These are phyloP conservation scores for Sphaerulina vaccinii DNA, from an alignment of 2,329 filamentous ascomycete species.

Conservation along the genomic window DNA sequence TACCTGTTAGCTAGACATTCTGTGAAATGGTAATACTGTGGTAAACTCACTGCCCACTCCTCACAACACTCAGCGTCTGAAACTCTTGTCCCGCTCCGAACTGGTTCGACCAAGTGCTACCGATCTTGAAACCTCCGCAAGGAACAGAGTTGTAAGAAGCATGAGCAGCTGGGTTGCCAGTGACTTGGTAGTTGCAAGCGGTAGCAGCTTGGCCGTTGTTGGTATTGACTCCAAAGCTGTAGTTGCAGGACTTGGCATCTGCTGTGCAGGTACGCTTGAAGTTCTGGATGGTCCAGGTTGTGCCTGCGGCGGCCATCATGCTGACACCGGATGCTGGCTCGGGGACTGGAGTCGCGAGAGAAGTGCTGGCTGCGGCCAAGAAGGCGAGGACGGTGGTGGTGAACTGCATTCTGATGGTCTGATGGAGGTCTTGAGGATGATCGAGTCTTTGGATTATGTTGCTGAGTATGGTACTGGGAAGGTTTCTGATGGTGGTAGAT, in stretches of 20 bases:
- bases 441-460: slow-evolving; percentile 4
- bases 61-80: slow-evolving; percentile 24
- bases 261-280: slow-evolving; percentile 25
- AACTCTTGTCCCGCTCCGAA: slow-evolving; percentile 25
- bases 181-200: slow-evolving; percentile 21
- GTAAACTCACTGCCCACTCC: slow-evolving; percentile 10
- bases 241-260: slow-evolving; percentile 19
- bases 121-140: slow-evolving; percentile 25
- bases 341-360: slow-evolving; percentile 17
- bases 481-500: neutral
- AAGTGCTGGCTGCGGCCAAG: slow-evolving; percentile 19
- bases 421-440: slow-evolving; percentile 7
- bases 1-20: neutral
- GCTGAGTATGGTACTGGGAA: neutral
- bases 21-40: neutral
- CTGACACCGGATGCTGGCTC: slow-evolving; percentile 6
- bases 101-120: slow-evolving; percentile 24
- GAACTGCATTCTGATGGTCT: slow-evolving; percentile 25
- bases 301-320: slow-evolving; percentile 20
- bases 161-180: slow-evolving; percentile 19
- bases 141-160: slow-evolving; percentile 20
- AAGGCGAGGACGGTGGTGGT: slow-evolving; percentile 20
- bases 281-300: slow-evolving; percentile 24
- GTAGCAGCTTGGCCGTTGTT: slow-evolving; percentile 19
- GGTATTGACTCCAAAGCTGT: slow-evolving; percentile 25